Conservation (phyloP, 2,329 filamentous ascomycete genomes). For the Aspergillus felis region DNA sequence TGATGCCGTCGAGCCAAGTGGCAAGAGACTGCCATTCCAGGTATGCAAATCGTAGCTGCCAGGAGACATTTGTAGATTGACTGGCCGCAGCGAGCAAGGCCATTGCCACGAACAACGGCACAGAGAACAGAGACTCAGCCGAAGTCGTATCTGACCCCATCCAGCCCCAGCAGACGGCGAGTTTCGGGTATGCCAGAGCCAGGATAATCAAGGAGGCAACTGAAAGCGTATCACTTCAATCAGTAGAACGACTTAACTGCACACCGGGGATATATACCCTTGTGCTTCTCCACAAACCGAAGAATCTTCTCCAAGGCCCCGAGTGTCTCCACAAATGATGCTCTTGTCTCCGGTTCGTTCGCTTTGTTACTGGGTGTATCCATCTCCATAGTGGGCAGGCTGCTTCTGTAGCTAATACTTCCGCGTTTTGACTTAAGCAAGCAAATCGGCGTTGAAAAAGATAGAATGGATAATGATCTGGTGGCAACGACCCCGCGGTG, state of each 20-base stretch:
- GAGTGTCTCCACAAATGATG: background rate
- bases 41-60: background rate
- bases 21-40: background rate
- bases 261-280: background rate
- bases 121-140: background rate
- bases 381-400: background rate
- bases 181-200: background rate
- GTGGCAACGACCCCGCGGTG: background rate
- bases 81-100: background rate
- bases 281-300: background rate
- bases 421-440: background rate
- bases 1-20: background rate
- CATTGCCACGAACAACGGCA: background rate
- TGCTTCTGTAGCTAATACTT: background rate
- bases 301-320: background rate
- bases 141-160: background rate
- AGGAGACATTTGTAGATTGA: background rate
- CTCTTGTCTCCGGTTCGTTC: background rate
- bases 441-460: background rate
- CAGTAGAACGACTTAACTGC: background rate
- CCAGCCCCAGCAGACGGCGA: background rate
- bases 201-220: background rate
- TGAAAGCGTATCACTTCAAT: background rate
- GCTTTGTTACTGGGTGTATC: background rate
- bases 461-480: background rate